These are phyloP conservation scores for Blastobotrys mokoenaii DNA, from an alignment of 805 yeast genomes.

Conservation along the genomic window DNA sequence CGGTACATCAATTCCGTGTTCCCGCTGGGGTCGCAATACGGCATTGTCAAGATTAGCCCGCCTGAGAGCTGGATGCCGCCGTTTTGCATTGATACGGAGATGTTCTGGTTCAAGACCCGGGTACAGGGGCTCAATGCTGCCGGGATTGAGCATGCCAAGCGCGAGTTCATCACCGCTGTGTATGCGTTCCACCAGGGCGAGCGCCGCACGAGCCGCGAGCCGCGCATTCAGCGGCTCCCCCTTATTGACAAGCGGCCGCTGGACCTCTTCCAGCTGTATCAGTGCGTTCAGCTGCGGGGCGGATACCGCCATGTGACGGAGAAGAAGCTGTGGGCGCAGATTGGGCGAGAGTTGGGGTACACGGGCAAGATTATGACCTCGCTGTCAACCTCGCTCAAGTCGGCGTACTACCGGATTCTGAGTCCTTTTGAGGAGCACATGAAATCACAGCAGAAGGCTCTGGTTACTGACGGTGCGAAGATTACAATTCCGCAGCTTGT, in stretches of 20 bases:
- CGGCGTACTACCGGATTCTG: constrained; percentile 45
- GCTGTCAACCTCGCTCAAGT: constrained; percentile 55
- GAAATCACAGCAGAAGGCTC: constrained; percentile 8
- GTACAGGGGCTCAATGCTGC: constrained; percentile 40
- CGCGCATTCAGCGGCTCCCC: constrained; percentile 41
- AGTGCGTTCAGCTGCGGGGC: constrained; percentile 54
- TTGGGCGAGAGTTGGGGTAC: constrained; percentile 74
- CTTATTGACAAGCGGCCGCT: constrained; percentile 57
- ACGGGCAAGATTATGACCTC: constrained; percentile 66
- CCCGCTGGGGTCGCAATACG: constrained; percentile 45
- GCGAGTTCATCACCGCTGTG: constrained; percentile 41
- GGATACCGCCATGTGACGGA: constrained; percentile 58
- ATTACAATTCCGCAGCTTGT: constrained; percentile 2
- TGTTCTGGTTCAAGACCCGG: constrained; percentile 41
- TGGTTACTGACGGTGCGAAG: constrained; percentile 7
- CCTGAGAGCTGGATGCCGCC: constrained; percentile 38
- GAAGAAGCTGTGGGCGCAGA: constrained; percentile 71
- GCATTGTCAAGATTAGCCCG: constrained; percentile 62
- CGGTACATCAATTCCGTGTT: constrained; percentile 43
- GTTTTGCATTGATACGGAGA: constrained; percentile 35
- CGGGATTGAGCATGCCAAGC: constrained; percentile 35
- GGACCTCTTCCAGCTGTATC: constrained; percentile 52
- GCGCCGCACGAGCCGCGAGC: constrained; percentile 17
- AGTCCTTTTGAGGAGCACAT: constrained; percentile 18
- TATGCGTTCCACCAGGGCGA: constrained; percentile 32